Evolutionary conservation across 2,329 filamentous ascomycete genomes (phyloP).

Genomic region (Xylaria sp.): DNA sequence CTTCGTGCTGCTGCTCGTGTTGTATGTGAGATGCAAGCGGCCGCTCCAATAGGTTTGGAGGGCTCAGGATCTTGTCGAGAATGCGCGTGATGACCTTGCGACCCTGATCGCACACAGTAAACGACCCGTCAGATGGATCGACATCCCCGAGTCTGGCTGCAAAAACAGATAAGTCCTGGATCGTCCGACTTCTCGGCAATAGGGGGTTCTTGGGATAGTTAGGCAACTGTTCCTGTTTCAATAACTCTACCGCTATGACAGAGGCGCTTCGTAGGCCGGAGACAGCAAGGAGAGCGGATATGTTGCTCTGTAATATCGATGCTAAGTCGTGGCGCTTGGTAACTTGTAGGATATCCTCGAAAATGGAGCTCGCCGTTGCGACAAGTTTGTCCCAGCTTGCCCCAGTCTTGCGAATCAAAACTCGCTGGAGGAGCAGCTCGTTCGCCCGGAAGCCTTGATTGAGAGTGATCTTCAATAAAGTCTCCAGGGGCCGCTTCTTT

Average conservation of each 20-base stretch:
- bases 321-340: slow-evolving; percentile 48
- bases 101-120: slow-evolving; percentile 49
- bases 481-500: slow-evolving; percentile 41
- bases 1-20: slow-evolving; percentile 31
- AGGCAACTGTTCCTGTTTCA: slow-evolving; percentile 51
- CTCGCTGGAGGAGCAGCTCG: slow-evolving; percentile 49
- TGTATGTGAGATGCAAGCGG: slow-evolving; percentile 27
- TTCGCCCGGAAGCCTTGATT: slow-evolving; percentile 44
- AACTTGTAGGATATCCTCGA: slow-evolving; percentile 49
- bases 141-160: slow-evolving; percentile 49
- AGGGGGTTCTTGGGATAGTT: slow-evolving; percentile 49
- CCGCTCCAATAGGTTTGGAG: slow-evolving; percentile 37
- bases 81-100: slow-evolving; percentile 51
- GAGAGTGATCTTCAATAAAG: slow-evolving; percentile 42
- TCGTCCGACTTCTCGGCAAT: slow-evolving; percentile 51
- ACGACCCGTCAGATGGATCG: slow-evolving; percentile 47
- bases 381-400: slow-evolving; percentile 49
- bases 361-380: slow-evolving; percentile 45
- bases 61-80: slow-evolving; percentile 50
- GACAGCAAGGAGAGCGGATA: slow-evolving; percentile 46
- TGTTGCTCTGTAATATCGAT: slow-evolving; percentile 45
- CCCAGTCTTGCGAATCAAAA: slow-evolving; percentile 50
- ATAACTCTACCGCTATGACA: slow-evolving; percentile 51
- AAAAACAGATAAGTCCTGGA: slow-evolving; percentile 52
- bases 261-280: slow-evolving; percentile 50